These are phyloP conservation scores for Vaccinium darrowii DNA, from an alignment of 148 eudicot genomes.

Conservation along the genomic window DNA sequence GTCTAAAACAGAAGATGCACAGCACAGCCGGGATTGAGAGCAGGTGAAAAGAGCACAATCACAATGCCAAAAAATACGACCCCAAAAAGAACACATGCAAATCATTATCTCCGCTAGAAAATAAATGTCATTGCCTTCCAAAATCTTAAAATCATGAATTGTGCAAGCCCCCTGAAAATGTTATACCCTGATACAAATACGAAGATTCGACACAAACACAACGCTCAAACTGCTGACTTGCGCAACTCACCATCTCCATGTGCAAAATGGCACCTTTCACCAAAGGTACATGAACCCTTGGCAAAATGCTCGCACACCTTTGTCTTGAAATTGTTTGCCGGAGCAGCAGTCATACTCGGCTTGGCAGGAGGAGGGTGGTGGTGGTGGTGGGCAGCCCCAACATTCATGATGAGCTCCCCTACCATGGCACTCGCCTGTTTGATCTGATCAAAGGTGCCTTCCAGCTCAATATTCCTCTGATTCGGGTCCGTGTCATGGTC, in stretches of 20 bases:
- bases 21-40: background rate
- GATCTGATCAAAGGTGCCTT: conserved; percentile 24
- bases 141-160: background rate
- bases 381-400: conserved; percentile 3
- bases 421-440: conserved; percentile 22
- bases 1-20: background rate
- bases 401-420: conserved; percentile 15
- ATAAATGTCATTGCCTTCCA: background rate
- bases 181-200: background rate
- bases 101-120: background rate
- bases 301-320: conserved; percentile 22
- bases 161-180: background rate
- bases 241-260: conserved; percentile 18
- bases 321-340: conserved; percentile 17
- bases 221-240: conserved; percentile 6
- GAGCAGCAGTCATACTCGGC: background rate
- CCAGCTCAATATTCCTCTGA: conserved; percentile 23
- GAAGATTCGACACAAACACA: background rate
- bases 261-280: conserved; percentile 25
- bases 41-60: background rate
- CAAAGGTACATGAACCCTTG: conserved; percentile 17
- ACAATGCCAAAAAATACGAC: background rate
- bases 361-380: conserved; percentile 8
- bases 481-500: conserved; percentile 17
- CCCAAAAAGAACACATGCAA: background rate